Base-by-base conservation (phyloP, 2,329 filamentous ascomycete genomes). In the Gnomoniopsis smithogilvyi region DNA sequence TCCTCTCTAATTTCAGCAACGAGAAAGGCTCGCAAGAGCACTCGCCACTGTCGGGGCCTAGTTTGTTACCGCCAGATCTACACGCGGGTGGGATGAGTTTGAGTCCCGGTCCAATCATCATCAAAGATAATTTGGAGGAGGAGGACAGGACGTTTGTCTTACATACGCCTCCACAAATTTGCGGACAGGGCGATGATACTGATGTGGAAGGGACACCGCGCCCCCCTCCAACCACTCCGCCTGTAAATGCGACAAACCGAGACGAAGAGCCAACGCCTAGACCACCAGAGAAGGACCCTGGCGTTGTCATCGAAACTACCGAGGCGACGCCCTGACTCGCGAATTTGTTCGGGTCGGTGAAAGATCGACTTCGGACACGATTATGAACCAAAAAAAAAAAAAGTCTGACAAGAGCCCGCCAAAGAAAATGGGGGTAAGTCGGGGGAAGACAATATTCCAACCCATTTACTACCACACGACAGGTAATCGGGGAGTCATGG, bases 1-100 rank as follows among this genome's bases (percentile, higher is more conserved):
- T 80, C 14, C 80, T 77, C 10, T 36, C 52, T 38, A 83, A 79
- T 17, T 80, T 81, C 1, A 77, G 73, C 2, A 74, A 75, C 46
- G 78, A 80, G 59, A 62, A 71, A 58, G 69, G 67, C 62, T 65
- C 67, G 53, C 72, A 55, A 59, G 69, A 64, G 63, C 68, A 46
- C 48, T 52, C 53, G 24, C 60, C 57, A 6, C 22, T 55, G 17
- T 60, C 53, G 34, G 58, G 52, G 19, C 51, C 55, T 3, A 43
- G 51, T 19, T 43, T 67, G 15, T 59, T 63, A 17, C 59, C 63
- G 17, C 56, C 63, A 24, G 61, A 45, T 17, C 14, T 56, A 10
- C 51, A 58, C n/a, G 52, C 52, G n/a, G 61, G 50, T 19, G 52
- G 51, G 3, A 26, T 41, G 22, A 30, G 47, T 14, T 26, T 61